Base-by-base conservation (phyloP, 495 filamentous ascomycete genomes). In the Penicillium steckii region DNA sequence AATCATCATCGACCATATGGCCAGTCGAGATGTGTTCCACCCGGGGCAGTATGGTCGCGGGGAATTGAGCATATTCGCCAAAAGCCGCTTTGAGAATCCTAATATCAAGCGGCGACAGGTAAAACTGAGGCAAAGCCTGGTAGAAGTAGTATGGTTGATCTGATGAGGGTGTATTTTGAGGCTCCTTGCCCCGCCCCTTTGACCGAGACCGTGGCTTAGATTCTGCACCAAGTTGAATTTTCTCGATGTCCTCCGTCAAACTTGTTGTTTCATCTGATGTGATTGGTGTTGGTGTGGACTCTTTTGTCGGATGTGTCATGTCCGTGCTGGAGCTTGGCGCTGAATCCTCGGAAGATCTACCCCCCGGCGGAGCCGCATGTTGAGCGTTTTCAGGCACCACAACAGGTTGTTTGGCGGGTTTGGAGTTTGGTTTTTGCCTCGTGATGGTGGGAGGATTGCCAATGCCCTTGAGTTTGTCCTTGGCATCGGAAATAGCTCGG, bases 1-100 rank as follows among this genome's bases (percentile, higher is more conserved):
- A 72, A 23, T 89, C 87, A 59, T 97, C 91, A 58, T 97, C 95
- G 23, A 98, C 83, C 17, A 90, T 86, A 60, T 97, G 91, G 18
- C 91, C 91, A 1, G 88, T 90, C 3, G 90, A 93, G 10, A 97
- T 88, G 64, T 88, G 90, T 59, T 97, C 94, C 12, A 98, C 89
- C 17, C 88, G 83, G 2, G 94, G 94, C 7, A 97, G 81, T 13
- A 98, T 85, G 0, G 90, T 95, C 0, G 92, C 86, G 7, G 94
- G 95, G 64, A 98, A 96, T 7, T 76, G 69, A 2, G 83, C 77
- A 67, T 93, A 98, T 33, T 86, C 81, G 3, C 89, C 90, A 67
- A 95, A 98, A 8, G 89, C 89, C 0, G 88, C 82, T 65, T 91
- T 95, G 37, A 98, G 77, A 61, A 98, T 97, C 40, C 93, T 87